phyloP scores from a whole-genome alignment of 2,329 filamentous ascomycete genomes.

The Neobulgaria alba region DNA sequence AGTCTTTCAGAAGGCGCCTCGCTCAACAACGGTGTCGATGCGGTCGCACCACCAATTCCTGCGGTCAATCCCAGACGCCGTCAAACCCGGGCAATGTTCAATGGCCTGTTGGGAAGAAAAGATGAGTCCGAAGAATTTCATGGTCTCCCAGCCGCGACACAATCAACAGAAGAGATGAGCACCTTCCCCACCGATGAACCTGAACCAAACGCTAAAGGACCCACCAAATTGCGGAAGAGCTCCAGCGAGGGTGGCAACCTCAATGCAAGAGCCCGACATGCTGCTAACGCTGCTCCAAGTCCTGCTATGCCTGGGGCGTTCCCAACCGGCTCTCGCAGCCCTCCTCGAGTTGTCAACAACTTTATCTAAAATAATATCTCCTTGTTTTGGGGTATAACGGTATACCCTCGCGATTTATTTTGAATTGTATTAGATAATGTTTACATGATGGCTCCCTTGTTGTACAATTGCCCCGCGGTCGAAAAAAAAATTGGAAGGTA shows the following conservation, averaged over 20 bases:
- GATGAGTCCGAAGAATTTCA: conserved; percentile 17
- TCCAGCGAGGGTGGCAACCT: conserved; percentile 28
- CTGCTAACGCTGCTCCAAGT: conserved; percentile 19
- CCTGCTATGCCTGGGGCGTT: conserved; percentile 21
- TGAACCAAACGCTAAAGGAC: conserved; percentile 18
- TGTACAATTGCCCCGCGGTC: neutral
- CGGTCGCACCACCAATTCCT: conserved; percentile 26
- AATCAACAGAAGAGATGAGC: conserved; percentile 27
- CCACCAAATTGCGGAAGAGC: conserved; percentile 24
- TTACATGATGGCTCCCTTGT: neutral
- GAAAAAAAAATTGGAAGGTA: neutral
- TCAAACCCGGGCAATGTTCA: conserved; percentile 27
- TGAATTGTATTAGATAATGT: neutral
- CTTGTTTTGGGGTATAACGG: no score
- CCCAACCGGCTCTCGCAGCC: conserved; percentile 12
- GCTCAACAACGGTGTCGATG: conserved; percentile 20
- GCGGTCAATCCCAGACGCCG: conserved; percentile 27
- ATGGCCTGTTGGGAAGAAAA: conserved; percentile 19
- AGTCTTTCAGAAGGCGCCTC: conserved; percentile 25
- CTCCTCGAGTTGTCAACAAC: conserved; percentile 15
- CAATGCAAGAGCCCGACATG: conserved; percentile 22
- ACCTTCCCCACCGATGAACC: conserved; percentile 27
- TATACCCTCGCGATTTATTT: neutral
- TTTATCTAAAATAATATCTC: no score
- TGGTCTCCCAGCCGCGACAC: conserved; percentile 21